Evolutionary conservation across 192 early-diverging fungal species (phyloP).

Genomic region (Thoreauomyces humboldtii): DNA sequence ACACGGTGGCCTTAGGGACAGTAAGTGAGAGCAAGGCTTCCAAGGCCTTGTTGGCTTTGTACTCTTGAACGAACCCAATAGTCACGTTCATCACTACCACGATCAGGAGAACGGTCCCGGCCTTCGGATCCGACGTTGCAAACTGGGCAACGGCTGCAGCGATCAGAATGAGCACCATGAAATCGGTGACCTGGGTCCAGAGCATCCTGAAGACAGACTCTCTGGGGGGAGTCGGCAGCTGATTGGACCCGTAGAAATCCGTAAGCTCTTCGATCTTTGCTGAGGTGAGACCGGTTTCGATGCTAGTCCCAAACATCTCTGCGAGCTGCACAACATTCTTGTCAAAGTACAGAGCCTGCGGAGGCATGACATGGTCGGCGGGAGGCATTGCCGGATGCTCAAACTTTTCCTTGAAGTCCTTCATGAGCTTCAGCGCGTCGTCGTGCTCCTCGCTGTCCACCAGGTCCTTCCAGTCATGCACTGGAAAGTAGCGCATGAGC

Average conservation of each 20-base stretch:
- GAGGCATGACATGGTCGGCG: constrained; percentile 52
- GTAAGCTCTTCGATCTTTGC: constrained; percentile 56
- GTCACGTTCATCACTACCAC: constrained; percentile 85
- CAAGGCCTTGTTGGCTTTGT: constrained; percentile 90
- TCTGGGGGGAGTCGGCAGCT: constrained; percentile 75
- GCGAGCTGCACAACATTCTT: constrained; percentile 79
- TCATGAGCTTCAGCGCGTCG: constrained; percentile 69
- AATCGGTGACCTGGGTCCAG: constrained; percentile 85
- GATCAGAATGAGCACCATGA: constrained; percentile 91
- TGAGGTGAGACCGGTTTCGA: constrained; percentile 63
- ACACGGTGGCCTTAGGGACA: constrained; percentile 79
- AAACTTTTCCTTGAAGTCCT: constrained; percentile 55
- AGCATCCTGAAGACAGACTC: constrained; percentile 71
- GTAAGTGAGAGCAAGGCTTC: constrained; percentile 87
- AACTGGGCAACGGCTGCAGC: constrained; percentile 65
- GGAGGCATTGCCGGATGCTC: constrained; percentile 51
- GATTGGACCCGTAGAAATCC: constrained; percentile 82
- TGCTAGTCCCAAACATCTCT: constrained; percentile 79
- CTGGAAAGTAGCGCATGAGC: constrained; percentile 69
- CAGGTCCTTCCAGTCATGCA: constrained; percentile 91
- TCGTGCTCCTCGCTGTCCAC: constrained; percentile 78
- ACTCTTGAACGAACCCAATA: constrained; percentile 86
- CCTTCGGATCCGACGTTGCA: constrained; percentile 43
- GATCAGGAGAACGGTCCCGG: constrained; percentile 64
- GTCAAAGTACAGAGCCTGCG: constrained; percentile 89